A percentile compares a stretch with the other conserved stretches of the same genome.
These are phyloP conservation scores for Brasilioporus rufonigricans DNA, from an alignment of 768 basidiomycete species.

Conservation along the genomic window DNA sequence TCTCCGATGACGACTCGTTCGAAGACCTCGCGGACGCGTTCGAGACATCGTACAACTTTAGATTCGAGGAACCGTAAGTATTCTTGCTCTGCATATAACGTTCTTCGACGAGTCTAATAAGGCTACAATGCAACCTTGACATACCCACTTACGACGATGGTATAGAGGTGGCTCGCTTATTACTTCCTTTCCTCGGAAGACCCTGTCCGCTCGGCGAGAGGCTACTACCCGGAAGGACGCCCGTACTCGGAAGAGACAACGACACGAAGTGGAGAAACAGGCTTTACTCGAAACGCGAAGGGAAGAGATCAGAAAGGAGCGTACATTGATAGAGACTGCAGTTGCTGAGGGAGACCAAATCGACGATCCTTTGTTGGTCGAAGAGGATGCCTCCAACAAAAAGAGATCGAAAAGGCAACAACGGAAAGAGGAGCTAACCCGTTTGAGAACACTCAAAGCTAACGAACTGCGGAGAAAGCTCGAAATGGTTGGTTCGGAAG, in stretches of 20 bases:
- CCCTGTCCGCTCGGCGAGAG: constrained; percentile 64
- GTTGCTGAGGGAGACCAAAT: constrained; percentile 71
- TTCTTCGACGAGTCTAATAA: not conserved
- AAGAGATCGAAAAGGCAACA: constrained; percentile 22
- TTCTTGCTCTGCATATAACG: not conserved
- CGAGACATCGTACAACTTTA: constrained; percentile 96
- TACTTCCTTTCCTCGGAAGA: constrained; percentile 71
- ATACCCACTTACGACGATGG: not conserved
- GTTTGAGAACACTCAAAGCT: constrained; percentile 81
- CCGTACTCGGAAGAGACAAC: constrained; percentile 70
- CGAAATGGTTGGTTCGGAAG: constrained; percentile 68
- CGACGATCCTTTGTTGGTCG: constrained; percentile 32
- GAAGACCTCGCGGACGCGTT: constrained; percentile 91
- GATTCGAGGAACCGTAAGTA: constrained; percentile 93
- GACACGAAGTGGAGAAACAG: constrained; percentile 65
- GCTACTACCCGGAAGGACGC: constrained; percentile 82
- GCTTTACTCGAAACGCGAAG: constrained; percentile 81
- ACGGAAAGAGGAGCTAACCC: constrained; percentile 70
- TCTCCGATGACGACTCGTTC: constrained; percentile 69
- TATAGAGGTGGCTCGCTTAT: constrained; percentile 64
- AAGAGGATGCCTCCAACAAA: constrained; percentile 66
- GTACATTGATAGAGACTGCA: constrained; percentile 55
- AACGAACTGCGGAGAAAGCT: constrained; percentile 76
- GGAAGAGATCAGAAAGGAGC: constrained; percentile 73
- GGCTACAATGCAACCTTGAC: not conserved